Percentiles rank a stretch among this genome's conserved stretches.
phyloP scores from a whole-genome alignment of 306 rosid genomes.

The Vicia sativa region DNA sequence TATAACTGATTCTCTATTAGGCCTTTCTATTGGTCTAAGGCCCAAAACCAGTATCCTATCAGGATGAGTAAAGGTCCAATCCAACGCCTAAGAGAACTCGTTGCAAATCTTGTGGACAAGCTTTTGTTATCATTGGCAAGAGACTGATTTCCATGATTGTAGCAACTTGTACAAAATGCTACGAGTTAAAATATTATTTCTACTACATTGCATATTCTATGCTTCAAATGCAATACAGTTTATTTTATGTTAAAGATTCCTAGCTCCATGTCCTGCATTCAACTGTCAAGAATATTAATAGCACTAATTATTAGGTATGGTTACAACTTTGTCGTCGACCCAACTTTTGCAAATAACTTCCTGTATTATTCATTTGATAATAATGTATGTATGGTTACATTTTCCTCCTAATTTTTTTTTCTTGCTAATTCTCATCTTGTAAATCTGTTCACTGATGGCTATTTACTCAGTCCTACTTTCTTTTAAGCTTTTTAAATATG shows the following conservation, averaged over 20 bases:
- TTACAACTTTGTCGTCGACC: no score
- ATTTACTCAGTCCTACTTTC: conserved; percentile 16
- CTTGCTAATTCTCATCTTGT: not conserved
- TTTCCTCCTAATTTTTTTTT: not conserved
- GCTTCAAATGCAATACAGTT: conserved; percentile 6
- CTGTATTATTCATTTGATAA: conserved; percentile 8
- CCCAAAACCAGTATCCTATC: no score
- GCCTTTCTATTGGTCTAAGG: no score
- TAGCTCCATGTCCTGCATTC: conserved; percentile 46
- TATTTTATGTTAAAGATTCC: conserved; percentile 8
- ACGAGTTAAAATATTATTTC: not conserved
- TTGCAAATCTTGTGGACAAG: not conserved
- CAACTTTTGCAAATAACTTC: conserved; percentile 8
- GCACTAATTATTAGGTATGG: conserved; percentile 23
- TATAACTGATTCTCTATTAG: no score
- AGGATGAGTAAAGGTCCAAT: not conserved
- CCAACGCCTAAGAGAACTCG: not conserved
- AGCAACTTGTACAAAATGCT: not conserved
- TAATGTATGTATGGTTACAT: conserved; percentile 17
- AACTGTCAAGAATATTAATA: conserved; percentile 32
- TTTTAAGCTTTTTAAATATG: not conserved
- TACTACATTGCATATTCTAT: not conserved
- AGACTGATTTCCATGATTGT: not conserved
- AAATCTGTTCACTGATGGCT: not conserved
- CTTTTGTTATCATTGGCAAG: conserved; percentile 1